Evolutionary conservation across 164 flowering plant genomes (phyloP).

Genomic region (Aristolochia fimbriata): DNA sequence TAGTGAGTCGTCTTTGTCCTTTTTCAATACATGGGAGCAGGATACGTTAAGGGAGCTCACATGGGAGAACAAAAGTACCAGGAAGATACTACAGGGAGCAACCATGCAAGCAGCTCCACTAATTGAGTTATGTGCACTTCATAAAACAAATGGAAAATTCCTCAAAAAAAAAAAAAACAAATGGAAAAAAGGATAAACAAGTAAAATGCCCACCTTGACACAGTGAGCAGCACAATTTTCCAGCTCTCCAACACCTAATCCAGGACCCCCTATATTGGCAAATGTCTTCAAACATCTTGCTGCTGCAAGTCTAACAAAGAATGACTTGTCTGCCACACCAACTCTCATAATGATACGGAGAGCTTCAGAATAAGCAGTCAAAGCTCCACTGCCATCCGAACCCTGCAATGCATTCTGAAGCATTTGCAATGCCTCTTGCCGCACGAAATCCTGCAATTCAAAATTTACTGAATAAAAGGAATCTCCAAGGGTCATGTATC

Average conservation of each 20-base stretch:
- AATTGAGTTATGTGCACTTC: too few species aligned
- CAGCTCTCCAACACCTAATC: conserved; percentile 72
- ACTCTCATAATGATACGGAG: conserved; percentile 66
- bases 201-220: conserved; percentile 56
- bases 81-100: background rate
- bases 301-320: conserved; percentile 77
- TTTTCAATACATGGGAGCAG: too few species aligned
- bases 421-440: conserved; percentile 86
- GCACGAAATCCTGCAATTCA: conserved; percentile 68
- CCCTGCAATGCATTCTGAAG: conserved; percentile 97
- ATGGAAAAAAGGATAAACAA: background rate
- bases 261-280: conserved; percentile 90
- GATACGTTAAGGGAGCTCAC: too few species aligned
- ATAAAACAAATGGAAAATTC: background rate
- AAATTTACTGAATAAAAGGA: too few species aligned
- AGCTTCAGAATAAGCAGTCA: conserved; percentile 79
- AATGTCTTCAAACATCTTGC: conserved; percentile 91
- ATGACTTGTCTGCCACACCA: conserved; percentile 76
- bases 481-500: too few species aligned
- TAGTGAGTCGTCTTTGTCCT: too few species aligned
- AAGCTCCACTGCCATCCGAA: conserved; percentile 68
- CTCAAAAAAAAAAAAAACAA: too few species aligned
- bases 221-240: conserved; percentile 71
- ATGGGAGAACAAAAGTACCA: too few species aligned
- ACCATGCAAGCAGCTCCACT: background rate